Conservation (phyloP, 1,284 basidiomycete species). For the Boletus smithii region DNA sequence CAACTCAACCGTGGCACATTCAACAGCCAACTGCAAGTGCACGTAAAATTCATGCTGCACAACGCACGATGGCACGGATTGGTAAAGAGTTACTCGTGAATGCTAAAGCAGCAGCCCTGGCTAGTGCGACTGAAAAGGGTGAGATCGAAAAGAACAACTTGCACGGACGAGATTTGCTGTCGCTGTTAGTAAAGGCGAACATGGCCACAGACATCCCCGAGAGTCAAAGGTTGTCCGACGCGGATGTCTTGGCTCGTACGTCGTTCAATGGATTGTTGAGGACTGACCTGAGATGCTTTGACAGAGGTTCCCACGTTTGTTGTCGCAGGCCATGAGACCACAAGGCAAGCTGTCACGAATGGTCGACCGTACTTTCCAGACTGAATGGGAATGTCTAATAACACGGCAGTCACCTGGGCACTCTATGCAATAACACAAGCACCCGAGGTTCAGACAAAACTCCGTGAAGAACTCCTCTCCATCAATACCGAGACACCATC, state of each 20-base stretch:
- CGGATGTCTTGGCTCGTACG: conserved; percentile 73
- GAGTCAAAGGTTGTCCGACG: conserved; percentile 61
- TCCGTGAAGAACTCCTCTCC: conserved; percentile 63
- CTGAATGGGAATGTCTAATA: conserved; percentile 12
- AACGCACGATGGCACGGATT: conserved; percentile 34
- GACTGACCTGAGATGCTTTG: neutral
- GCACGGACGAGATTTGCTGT: conserved; percentile 47
- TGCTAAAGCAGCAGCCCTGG: conserved; percentile 40
- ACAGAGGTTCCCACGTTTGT: conserved; percentile 41
- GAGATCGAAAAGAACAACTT: conserved; percentile 33
- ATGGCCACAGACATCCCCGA: conserved; percentile 57
- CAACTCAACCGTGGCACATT: neutral
- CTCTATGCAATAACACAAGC: conserved; percentile 59
- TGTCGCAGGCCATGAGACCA: conserved; percentile 78
- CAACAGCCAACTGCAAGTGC: conserved; percentile 18
- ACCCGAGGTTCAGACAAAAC: conserved; percentile 56
- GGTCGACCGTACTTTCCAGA: neutral
- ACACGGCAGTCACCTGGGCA: conserved; percentile 56
- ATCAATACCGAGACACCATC: conserved; percentile 50
- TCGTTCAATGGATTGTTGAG: conserved; percentile 16
- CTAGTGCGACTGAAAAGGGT: conserved; percentile 20
- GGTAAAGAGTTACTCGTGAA: conserved; percentile 45
- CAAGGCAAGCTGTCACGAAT: conserved; percentile 40
- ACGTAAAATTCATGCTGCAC: conserved; percentile 17
- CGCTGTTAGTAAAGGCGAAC: conserved; percentile 61